Conservation (phyloP, 106 monocot genomes). For the Gastrodia elata region DNA sequence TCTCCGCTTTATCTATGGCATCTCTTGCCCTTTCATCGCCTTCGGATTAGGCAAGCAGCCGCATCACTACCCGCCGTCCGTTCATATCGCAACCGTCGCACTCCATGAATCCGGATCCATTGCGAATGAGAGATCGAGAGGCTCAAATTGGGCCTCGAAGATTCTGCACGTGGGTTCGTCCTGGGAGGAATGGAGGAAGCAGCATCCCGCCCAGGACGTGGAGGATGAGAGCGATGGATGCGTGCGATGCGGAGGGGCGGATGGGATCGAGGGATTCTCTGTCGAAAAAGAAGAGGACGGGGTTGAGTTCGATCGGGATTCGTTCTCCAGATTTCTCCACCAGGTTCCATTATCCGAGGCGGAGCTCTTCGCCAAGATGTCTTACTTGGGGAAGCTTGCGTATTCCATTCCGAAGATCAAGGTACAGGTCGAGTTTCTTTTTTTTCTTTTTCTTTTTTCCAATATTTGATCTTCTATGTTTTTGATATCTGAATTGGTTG, state of each 20-base stretch:
- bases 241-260: slow-evolving; percentile 5
- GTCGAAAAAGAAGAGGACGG: slow-evolving; percentile 14
- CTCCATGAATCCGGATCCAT: neutral
- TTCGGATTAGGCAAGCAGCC: slow-evolving; percentile 1
- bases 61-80: neutral
- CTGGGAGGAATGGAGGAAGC: slow-evolving; percentile 19
- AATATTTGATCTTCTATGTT: neutral
- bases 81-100: neutral
- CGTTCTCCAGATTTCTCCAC: slow-evolving; percentile 54
- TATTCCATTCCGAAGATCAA: slow-evolving; percentile 66
- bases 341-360: slow-evolving; percentile 47
- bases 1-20: slow-evolving; percentile 19
- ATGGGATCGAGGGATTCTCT: slow-evolving; percentile 10
- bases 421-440: slow-evolving; percentile 17
- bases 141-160: slow-evolving; percentile 40
- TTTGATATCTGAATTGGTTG: neutral
- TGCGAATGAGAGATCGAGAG: slow-evolving; percentile 8
- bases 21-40: slow-evolving; percentile 3
- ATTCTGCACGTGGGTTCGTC: slow-evolving; percentile 26
- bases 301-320: slow-evolving; percentile 40
- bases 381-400: slow-evolving; percentile 57
- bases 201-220: neutral
- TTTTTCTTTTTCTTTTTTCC: too few relatives aligned
- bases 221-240: slow-evolving; percentile 5
- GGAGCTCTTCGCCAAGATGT: slow-evolving; percentile 46